Evolutionary conservation across 164 flowering plant species (phyloP).

Genomic region (Umbilicus rupestris): DNA sequence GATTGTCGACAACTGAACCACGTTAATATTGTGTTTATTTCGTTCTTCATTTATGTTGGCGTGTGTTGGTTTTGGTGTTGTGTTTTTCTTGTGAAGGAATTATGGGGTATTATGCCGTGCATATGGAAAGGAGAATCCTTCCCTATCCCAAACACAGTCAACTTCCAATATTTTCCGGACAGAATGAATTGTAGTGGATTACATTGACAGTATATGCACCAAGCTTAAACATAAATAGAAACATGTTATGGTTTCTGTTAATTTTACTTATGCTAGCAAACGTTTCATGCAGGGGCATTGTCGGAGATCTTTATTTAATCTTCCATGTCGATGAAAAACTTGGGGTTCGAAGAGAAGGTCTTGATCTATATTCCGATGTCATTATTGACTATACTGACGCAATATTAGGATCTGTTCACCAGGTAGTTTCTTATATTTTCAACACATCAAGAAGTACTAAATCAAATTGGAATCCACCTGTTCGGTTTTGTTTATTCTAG

Average conservation of each 20-base stretch:
- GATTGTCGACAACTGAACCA: no score
- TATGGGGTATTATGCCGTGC: no score
- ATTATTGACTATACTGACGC: slow-evolving; percentile 76
- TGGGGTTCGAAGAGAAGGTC: slow-evolving; percentile 74
- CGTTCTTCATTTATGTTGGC: no score
- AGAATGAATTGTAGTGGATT: no score
- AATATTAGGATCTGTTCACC: slow-evolving; percentile 58
- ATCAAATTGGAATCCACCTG: background rate
- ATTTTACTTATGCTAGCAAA: background rate
- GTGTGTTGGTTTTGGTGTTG: no score
- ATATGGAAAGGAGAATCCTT: no score
- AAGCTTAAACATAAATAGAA: background rate
- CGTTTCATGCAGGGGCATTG: slow-evolving; percentile 40
- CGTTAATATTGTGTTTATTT: no score
- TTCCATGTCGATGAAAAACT: slow-evolving; percentile 55
- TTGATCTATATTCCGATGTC: slow-evolving; percentile 65
- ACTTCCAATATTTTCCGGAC: no score
- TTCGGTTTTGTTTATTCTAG: background rate
- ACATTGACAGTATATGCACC: no score
- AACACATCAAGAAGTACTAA: background rate
- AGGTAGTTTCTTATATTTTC: slow-evolving; percentile 34
- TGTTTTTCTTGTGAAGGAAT: no score
- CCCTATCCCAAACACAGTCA: no score
- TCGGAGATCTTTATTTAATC: slow-evolving; percentile 64
- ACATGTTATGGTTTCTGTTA: background rate